Base-by-base conservation (phyloP, 352 stramenopile genomes). In the Globisporangium acanthophoron region DNA sequence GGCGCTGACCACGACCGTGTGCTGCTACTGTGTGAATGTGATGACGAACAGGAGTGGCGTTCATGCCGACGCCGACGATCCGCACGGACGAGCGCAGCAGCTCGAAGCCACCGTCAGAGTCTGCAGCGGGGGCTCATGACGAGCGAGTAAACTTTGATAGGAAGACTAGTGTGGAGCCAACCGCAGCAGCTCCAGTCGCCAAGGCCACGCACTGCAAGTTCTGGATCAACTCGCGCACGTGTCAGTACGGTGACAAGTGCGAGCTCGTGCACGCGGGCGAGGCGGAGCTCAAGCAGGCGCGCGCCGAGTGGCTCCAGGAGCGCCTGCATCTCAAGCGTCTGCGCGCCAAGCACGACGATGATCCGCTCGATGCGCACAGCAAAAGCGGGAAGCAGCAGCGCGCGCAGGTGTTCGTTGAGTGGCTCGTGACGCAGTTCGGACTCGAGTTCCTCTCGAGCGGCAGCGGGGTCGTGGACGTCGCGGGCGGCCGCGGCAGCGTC, bases 171-270 rank as follows among this genome's bases (percentile, higher is more conserved):
- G 11, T 37, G 67, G 44, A 39, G 52, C 15, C 57, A 61, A 11
- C 27, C 39, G 35, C 24, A 59, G 13, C 18, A 47, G 3, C 20
- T 49, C 3, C 33, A 37, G 5, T 29, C 15, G 7, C 44, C 11
- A 11, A 12, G 27, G 0, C 11, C 6, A 12, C 61, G 35, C 75
- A 87, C 41, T 91, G 84, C 71, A 91, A 93, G 57, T 90, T 88
- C 65, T 91, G 82, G 79, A 89, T 93, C 67, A 93, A 91, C 65
- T 88, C 82, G 35, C 77, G 74, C 27, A 73, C 69, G 27, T 91
- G 84, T 58, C 80, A 91, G 49, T 66, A 78, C 27, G 78, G 84
- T 16, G 71, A 85, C 57, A 71, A 77, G 15, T 93, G 84, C 55
- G 74, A 80, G 59, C 77, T 87, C 39, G 76, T 74, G 37, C 84